Evolutionary conservation across 768 basidiomycete species (phyloP), one percentile per base, ranked within the genome.

Genomic region (Melanogaster broomeanus): DNA sequence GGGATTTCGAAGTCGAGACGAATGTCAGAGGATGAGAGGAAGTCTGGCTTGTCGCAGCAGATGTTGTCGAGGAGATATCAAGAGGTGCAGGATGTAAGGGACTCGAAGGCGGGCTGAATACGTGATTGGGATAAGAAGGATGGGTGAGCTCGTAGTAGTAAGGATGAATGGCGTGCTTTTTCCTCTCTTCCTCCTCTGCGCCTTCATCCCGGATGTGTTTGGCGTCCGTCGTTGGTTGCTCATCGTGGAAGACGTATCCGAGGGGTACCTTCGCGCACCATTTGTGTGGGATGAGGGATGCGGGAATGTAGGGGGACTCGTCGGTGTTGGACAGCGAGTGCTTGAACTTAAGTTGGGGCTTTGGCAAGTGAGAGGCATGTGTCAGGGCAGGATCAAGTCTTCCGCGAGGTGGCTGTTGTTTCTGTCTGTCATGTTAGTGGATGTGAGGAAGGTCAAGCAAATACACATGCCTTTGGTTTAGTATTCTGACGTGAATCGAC

Each of bases 81-180:
- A 96, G 84, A 2, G 85, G 63, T 41, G 70, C 58, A 40, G 88
- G 84, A 0, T 71, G 69, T 1, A 77, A 72, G 1, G 90, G 84
- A 0, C 76, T 67, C 4, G 74, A 55, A 4, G 73, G 67, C 16
- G 72, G 68, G 33, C 71, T 63, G 70, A 87, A 92, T 70, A 92
- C 80, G n/a, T 78, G 77, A 0, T 79, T 61, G 15, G 91, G 90
- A 58, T 90, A 89, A 1, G 76, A 68, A 10, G 90, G 74, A 66
- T 93, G 84, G 12, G 75, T 79, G 45, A 94, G 88, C 67, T 96
- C 95, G 61, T 90, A 85, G 46, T 79, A 83, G 68, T 98, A 98
- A 1, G 93, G 93, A 69, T 96, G 90, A 13, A 68, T 64, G 30
- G 68, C 61, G 45, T 64, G 64, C 45, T 59, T 61, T 30, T 46